Base-by-base conservation (phyloP, 2,329 filamentous ascomycete genomes). In the Cladorrhinum sp. region DNA sequence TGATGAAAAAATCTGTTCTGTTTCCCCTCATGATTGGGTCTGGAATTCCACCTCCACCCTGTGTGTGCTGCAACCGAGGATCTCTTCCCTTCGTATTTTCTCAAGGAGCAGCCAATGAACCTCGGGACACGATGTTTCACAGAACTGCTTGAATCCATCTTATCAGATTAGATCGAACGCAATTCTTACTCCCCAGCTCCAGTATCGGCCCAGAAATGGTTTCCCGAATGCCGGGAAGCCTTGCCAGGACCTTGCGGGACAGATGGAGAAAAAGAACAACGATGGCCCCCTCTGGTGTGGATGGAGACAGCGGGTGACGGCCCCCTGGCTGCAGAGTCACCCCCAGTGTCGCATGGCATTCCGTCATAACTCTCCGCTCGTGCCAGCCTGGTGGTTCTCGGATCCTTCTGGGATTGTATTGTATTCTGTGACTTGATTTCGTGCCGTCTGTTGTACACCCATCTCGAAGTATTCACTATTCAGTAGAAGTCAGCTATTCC, bases 121-220 rank as follows among this genome's bases (percentile, higher is more conserved):
- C 41, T 36, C 32, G 32, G 32, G 16, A 12, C 32, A 36, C 32
- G 12, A 36, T 9, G 32, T 13, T 3, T 36, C 8, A 36, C 8
- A 13, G 32, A 24, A 1, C 50, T 61, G 60, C 23, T n/a, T 49
- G 56, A 55, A 60, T 59, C n/a, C 56, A 66, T 64, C 64, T 66
- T 57, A 66, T 64, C 62, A 64, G 63, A 66, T 66, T 58, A 64
- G 55, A 64, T 63, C 55, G 50, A 50, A 38, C 10, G 20, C 13
- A 22, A 3, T 20, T 22, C 20, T 38, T 18, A 41, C 18, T 45
- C 12, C 13, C 20, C 18, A 20, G 32, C 51, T 32, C 51, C 51
- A 53, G 36, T 38, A n/a, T 38, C 51, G 51, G 27, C 24, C 52
- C 48, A 57, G 20, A 12, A 27, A 38, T 55, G 53, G 53, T 18